Percentiles rank a stretch among this genome's conserved stretches.
Evolutionary conservation across 257 asterid species (phyloP).

Genomic region (Jasminum sambac): DNA sequence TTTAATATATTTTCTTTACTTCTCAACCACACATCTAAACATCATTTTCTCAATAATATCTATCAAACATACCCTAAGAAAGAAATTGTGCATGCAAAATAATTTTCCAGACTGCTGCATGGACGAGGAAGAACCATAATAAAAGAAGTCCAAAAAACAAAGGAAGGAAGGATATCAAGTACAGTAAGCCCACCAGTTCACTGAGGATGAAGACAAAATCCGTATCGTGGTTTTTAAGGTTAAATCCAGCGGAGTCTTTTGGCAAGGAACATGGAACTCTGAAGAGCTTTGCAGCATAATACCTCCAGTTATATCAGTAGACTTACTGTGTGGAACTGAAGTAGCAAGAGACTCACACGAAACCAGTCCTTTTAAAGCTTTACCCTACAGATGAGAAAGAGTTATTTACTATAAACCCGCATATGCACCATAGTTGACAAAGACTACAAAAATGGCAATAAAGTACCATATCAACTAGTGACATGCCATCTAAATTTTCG

Average conservation of each 20-base stretch:
- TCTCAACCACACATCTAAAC: no score
- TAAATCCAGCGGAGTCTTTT: slow-evolving; percentile 75
- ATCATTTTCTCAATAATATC: no score
- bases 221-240: slow-evolving; percentile 79
- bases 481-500: slow-evolving; percentile 43
- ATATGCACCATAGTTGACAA: slow-evolving; percentile 18
- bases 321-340: slow-evolving; percentile 41
- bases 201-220: slow-evolving; percentile 64
- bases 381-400: slow-evolving; percentile 50
- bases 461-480: slow-evolving; percentile 73
- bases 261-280: slow-evolving; percentile 58
- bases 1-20: no score
- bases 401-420: slow-evolving; percentile 22
- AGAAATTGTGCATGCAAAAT: not conserved
- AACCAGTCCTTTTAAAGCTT: slow-evolving; percentile 78
- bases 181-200: slow-evolving; percentile 64
- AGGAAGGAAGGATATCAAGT: slow-evolving; percentile 18
- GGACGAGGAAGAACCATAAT: not conserved
- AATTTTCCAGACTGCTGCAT: not conserved
- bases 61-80: not conserved
- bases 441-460: slow-evolving; percentile 21
- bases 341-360: slow-evolving; percentile 51
- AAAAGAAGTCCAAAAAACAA: not conserved
- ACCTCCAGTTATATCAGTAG: slow-evolving; percentile 36
- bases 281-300: slow-evolving; percentile 36